Conservation (phyloP, 495 filamentous ascomycete genomes). For the Sordaria brevicollis region DNA sequence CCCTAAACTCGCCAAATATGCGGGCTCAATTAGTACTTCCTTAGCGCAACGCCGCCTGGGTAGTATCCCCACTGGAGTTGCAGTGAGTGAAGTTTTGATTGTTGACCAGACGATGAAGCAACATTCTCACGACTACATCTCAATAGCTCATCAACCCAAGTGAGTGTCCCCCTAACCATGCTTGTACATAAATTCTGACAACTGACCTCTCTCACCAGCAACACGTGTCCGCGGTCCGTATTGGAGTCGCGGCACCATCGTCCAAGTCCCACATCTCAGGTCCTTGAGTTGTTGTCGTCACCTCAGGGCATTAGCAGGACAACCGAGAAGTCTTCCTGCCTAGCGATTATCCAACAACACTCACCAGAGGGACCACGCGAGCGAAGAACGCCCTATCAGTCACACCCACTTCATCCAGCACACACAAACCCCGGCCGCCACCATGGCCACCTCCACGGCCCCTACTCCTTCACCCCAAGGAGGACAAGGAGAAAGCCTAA, state of each 20-base stretch:
- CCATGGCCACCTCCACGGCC: not conserved
- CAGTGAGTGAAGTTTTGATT: not conserved
- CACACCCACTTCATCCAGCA: too few species aligned
- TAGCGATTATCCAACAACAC: not conserved
- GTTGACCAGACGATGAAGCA: not conserved
- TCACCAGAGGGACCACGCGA: not conserved
- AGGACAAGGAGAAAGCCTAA: conserved; percentile 34
- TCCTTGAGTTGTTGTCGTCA: not conserved
- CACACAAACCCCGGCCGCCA: not conserved
- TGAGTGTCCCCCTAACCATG: not conserved
- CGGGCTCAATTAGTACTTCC: not conserved
- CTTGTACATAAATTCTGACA: too few species aligned
- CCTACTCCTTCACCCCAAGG: not conserved
- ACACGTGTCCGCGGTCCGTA: not conserved
- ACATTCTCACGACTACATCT: not conserved
- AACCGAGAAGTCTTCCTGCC: not conserved
- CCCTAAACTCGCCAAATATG: not conserved
- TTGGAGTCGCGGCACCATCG: not conserved
- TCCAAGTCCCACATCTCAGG: not conserved
- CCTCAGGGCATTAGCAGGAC: not conserved
- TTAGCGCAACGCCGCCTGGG: not conserved
- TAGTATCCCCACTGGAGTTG: not conserved
- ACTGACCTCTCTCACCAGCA: too few species aligned
- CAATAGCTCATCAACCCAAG: not conserved
- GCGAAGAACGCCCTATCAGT: too few species aligned